Conservation (phyloP, 352 stramenopile genomes). For the Pythium coloratum region DNA sequence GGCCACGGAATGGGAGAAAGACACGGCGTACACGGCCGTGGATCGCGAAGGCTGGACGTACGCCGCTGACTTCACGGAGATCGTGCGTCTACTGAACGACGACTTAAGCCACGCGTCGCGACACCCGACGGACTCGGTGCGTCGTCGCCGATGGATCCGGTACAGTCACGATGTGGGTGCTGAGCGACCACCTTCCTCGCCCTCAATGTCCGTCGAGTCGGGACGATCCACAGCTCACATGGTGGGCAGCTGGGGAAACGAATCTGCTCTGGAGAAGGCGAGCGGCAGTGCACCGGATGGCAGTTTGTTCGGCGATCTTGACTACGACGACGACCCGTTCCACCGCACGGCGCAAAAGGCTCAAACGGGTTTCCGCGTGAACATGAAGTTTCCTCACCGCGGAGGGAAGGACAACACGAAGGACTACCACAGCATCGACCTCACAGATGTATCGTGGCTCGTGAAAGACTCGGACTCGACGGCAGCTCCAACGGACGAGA, state of each 20-base stretch:
- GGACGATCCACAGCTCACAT: constrained; percentile 44
- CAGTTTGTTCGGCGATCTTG: constrained; percentile 37
- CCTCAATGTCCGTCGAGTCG: constrained; percentile 43
- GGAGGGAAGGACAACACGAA: constrained; percentile 88
- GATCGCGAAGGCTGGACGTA: constrained; percentile 87
- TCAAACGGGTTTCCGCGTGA: constrained; percentile 84
- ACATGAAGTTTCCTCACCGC: constrained; percentile 82
- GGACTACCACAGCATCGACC: constrained; percentile 85
- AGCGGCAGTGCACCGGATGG: constrained; percentile 30
- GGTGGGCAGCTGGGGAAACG: constrained; percentile 54
- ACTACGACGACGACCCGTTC: constrained; percentile 85
- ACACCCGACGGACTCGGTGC: constrained; percentile 75
- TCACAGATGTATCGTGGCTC: constrained; percentile 83
- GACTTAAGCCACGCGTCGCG: constrained; percentile 83
- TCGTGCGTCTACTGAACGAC: constrained; percentile 71
- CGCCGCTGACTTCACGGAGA: constrained; percentile 76
- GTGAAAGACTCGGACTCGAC: constrained; percentile 78
- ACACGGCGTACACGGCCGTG: constrained; percentile 76
- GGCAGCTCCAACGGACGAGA: constrained; percentile 73
- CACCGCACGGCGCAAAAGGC: constrained; percentile 82
- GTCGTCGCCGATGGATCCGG: constrained; percentile 78
- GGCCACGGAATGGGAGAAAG: constrained; percentile 83
- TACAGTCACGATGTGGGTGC: constrained; percentile 36
- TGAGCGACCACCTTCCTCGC: constrained; percentile 51
- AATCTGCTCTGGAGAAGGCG: constrained; percentile 33